Conservation (phyloP, 441 rosid genomes). For the Kokia cookei region DNA sequence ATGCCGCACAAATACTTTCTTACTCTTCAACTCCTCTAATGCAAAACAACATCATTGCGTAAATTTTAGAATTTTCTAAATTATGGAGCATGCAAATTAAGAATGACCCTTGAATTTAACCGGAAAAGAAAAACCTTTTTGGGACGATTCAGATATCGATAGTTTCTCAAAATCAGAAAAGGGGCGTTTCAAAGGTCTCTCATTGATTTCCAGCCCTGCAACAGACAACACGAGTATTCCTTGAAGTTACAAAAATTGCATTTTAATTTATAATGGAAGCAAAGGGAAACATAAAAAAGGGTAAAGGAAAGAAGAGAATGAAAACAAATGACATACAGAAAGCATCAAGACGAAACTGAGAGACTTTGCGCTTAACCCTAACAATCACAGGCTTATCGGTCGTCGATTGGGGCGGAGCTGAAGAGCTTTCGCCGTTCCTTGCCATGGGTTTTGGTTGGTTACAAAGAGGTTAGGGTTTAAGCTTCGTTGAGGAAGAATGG, state of each 20-base stretch:
- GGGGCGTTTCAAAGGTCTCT: conserved; percentile 66
- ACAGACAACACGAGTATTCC: not conserved
- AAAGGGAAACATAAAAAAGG: not conserved
- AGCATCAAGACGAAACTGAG: conserved; percentile 56
- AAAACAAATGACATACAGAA: conserved; percentile 46
- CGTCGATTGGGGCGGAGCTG: conserved; percentile 6
- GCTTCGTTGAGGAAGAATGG: not conserved
- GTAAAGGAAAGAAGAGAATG: not conserved
- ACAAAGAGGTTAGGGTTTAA: not conserved
- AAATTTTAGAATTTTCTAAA: not conserved
- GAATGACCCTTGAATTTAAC: not conserved
- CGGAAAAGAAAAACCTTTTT: conserved; percentile 31
- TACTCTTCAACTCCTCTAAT: conserved; percentile 47
- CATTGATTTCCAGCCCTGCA: conserved; percentile 88
- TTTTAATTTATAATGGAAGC: not conserved
- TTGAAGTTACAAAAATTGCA: not conserved
- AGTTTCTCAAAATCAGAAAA: conserved; percentile 53
- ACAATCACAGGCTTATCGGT: conserved; percentile 65
- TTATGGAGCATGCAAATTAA: not conserved
- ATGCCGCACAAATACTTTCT: conserved; percentile 70
- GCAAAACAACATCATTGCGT: conserved; percentile 8
- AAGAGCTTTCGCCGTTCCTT: conserved; percentile 35
- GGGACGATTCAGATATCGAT: conserved; percentile 41
- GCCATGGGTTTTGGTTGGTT: conserved; percentile 27
- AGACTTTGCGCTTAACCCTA: conserved; percentile 78